Base-by-base conservation (phyloP, 495 filamentous ascomycete species). In the Platismatia glauca region DNA sequence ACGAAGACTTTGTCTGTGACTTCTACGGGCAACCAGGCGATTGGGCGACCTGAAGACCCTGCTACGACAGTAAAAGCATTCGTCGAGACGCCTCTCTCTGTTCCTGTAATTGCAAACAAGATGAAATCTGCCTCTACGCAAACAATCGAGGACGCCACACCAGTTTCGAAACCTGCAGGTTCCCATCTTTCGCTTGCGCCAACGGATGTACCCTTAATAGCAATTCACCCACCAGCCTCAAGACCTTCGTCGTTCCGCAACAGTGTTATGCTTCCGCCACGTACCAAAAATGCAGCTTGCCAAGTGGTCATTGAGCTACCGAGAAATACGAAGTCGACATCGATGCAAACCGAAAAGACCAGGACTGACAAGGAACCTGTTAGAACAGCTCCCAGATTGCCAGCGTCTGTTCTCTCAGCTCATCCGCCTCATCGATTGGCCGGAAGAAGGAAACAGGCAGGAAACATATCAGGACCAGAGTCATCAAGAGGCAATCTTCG, bases 261-360 rank as follows among this genome's bases (percentile, higher is more conserved):
- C 46, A 81, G 82, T 57, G 78, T 82, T 33, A 78, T 87, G 52
- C 74, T 88, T 35, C 85, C 85, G 13, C 85, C 85, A 12, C 82
- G 80, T 53, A 87, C 85, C 0, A 87, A 82, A 71, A 86, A 79
- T 68, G 75, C 78, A 20, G 77, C 77, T 38, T 81, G 80, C 58
- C 85, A 87, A 67, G 78, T 78, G 39, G 71, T 70, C 43, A 73
- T 78, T 58, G 66, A 76, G 9, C 60, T 73, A 20, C 59, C 71
- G n/a, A 64, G 71, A 5, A 70, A 76, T 31, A 70, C 70, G 18
- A 72, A 73, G 24, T 85, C 84, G 27, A 73, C 79, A 34, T 77
- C 76, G 6, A 83, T 95, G 50, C 95, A 98, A 77, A 98, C 94
- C 13, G 91, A 97, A 61, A 86, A 88, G 64, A 95, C 96, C 64